Percentiles rank a stretch among this genome's conserved stretches.
Evolutionary conservation across 1,284 basidiomycete species (phyloP).

Genomic region (Fomitopsis palustris): DNA sequence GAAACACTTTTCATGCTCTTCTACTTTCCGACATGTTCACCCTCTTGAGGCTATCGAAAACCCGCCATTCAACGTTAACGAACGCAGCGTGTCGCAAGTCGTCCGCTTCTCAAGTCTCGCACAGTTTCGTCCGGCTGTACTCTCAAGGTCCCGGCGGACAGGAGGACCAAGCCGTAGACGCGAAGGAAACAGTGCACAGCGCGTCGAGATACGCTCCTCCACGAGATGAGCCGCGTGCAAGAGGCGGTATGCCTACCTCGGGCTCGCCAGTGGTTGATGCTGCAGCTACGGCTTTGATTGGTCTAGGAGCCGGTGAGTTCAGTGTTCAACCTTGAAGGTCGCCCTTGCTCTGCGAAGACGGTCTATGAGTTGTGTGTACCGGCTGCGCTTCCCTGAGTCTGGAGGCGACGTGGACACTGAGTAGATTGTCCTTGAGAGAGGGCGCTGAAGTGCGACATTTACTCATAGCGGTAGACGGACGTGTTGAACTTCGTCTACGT

Average conservation of each 20-base stretch:
- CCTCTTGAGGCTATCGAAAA: background rate
- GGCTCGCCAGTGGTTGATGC: background rate
- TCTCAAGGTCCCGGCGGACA: background rate
- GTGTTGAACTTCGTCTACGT: too few relatives aligned
- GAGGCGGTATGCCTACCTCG: background rate
- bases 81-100: background rate
- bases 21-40: background rate
- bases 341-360: background rate
- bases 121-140: background rate
- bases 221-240: background rate
- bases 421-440: too few relatives aligned
- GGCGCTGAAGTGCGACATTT: too few relatives aligned
- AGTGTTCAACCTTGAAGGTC: background rate
- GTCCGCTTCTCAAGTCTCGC: background rate
- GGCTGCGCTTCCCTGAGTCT: too few relatives aligned
- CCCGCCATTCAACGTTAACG: too few relatives aligned
- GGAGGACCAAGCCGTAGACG: background rate
- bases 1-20: background rate
- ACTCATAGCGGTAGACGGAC: too few relatives aligned
- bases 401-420: too few relatives aligned
- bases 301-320: slow-evolving; percentile 50
- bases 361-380: background rate
- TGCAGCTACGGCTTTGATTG: slow-evolving; percentile 17
- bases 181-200: too few relatives aligned
- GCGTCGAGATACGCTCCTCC: background rate